A percentile compares a stretch with the other conserved stretches of the same genome.
Evolutionary conservation across 331 rosid genomes (phyloP).

Genomic region (Dryas integrifolia): DNA sequence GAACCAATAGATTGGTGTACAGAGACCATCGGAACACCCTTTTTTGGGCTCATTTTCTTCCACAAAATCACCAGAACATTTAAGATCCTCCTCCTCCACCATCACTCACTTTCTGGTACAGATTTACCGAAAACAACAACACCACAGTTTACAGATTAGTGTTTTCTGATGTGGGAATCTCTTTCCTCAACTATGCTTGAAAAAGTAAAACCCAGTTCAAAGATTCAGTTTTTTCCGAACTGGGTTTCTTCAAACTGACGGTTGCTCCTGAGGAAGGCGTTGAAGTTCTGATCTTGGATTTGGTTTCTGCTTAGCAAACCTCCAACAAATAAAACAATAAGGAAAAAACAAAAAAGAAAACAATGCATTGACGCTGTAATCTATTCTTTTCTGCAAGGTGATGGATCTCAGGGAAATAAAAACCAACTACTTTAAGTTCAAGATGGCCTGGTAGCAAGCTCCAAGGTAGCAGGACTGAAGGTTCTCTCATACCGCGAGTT

Average conservation of each 20-base stretch:
- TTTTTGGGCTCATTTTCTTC: conserved; percentile 36
- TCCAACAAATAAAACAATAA: background rate
- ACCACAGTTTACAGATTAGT: background rate
- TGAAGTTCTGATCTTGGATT: background rate
- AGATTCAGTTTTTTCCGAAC: background rate
- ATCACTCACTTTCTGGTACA: conserved; percentile 26
- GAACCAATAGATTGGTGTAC: conserved; percentile 61
- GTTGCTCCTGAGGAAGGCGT: conserved; percentile 3
- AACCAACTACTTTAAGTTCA: background rate
- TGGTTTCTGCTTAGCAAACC: background rate
- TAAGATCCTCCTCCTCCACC: conserved; percentile 55
- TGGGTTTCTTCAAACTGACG: background rate
- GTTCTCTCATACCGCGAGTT: background rate
- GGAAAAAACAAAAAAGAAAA: background rate
- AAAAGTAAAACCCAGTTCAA: conserved; percentile 13
- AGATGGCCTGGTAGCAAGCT: conserved; percentile 1
- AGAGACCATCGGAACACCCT: conserved; percentile 37
- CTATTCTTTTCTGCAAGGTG: background rate
- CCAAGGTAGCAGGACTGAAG: background rate
- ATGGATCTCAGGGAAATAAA: background rate
- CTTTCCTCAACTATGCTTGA: background rate
- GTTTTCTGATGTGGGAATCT: background rate
- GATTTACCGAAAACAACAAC: conserved; percentile 12
- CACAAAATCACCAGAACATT: conserved; percentile 27
- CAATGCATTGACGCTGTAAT: background rate